Evolutionary conservation across 306 rosid species (phyloP), one percentile per base, ranked within the genome.

Genomic region (Fragaria ananassa): DNA sequence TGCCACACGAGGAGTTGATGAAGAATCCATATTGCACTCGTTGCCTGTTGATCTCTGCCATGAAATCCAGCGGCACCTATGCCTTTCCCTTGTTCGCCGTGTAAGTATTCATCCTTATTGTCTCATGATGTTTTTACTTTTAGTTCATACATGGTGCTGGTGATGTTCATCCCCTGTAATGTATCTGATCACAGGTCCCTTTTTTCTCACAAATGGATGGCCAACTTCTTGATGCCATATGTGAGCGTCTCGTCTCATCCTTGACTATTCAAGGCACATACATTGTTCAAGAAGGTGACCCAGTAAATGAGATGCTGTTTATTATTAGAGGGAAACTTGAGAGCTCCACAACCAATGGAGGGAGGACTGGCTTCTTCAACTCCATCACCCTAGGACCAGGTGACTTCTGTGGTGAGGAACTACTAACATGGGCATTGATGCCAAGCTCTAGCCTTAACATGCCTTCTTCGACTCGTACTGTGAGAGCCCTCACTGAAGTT

Each of bases 131-230:
- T 8, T 39, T 17, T 64, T 34, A 42, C 47, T 53, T 46, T 34
- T 47, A 45, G 25, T 4, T 60, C 71, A 23, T 47, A 56, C 69
- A 64, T 64, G 27, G 25, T 35, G 69, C 2, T 31, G 44, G 61
- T 70, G 60, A 29, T 70, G 61, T 44, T 70, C 61, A 70, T 29
- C 11, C 56, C 73, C n/a, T 14, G 5, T 35, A 44, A 68, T 49
- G 17, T 17, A 29, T 47, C 5, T 6, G 23, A 64, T 82, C 77
- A 6, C 68, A 91, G 98, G 97, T 94, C 14, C 98, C 94, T 0
- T 90, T 94, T 86, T 94, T 94, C 84, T 88, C 98, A 63, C 98
- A 91, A 85, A 94, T 91, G 98, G 97, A 94, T n/a, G 97, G 81
- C 79, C 97, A 90, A 47, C 96, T 94, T 58, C 94, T 94, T 37